Percentiles rank a stretch among this genome's conserved stretches.
Evolutionary conservation across 2,329 filamentous ascomycete species (phyloP).

Genomic region (Apiospora phragmitis): DNA sequence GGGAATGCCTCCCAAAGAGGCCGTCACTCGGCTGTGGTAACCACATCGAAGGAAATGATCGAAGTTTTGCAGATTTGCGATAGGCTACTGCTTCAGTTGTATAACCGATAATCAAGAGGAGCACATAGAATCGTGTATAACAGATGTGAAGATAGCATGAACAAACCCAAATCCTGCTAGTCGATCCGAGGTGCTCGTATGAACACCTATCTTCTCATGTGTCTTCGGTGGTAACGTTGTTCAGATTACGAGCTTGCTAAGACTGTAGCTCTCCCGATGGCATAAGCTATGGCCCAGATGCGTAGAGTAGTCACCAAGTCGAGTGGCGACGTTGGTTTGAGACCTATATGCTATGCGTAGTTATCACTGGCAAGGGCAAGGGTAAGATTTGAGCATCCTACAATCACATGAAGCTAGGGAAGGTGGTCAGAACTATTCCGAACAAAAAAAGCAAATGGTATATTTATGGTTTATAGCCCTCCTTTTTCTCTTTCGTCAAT

Average conservation of each 20-base stretch:
- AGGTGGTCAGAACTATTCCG: background rate
- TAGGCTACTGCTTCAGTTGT: background rate
- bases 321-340: background rate
- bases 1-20: background rate
- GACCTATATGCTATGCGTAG: too few species aligned
- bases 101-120: background rate
- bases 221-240: background rate
- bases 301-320: background rate
- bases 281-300: background rate
- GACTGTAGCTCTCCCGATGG: too few species aligned
- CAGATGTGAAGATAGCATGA: background rate
- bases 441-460: constrained; percentile 6
- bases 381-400: background rate
- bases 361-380: background rate
- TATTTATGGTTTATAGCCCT: background rate
- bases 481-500: background rate
- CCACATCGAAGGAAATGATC: background rate
- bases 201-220: background rate
- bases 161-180: background rate
- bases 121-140: background rate
- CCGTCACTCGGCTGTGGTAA: background rate
- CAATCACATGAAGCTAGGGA: background rate
- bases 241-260: background rate
- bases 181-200: background rate
- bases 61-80: background rate